Evolutionary conservation across 2,329 filamentous ascomycete species (phyloP), one percentile per base, ranked within the genome.

Genomic region (Myriosclerotinia duriaeana): DNA sequence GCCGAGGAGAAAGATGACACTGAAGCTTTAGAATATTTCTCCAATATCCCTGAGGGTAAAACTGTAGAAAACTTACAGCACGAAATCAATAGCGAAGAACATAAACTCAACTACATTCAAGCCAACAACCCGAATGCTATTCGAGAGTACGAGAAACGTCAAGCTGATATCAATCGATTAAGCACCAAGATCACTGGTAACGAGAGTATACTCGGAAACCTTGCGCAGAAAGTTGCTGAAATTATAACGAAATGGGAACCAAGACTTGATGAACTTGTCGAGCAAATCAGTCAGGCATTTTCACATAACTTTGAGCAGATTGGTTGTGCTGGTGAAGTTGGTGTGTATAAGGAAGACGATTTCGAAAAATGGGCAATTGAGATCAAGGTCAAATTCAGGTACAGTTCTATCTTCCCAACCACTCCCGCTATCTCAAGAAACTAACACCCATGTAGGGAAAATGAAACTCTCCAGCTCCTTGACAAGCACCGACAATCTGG

Each of bases 351-450:
- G 77, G 91, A 93, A 71, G 89, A 92, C 30, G 92, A 98, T 76
- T 99, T 98, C 79, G 92, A 96, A 66, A 87, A 90, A 69, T 99
- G 95, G 95, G 89, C 92, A 1, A 89, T 99, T 69, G 89, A 96
- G 76, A 96, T 99, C 76, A 89, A 90, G 77, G 95, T 99, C 77
- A 96, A 93, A 76, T 99, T 99, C 81, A 89, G 94, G 89, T 91
- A 83, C 67, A 85, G 78, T 30, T 54, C 38, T 9, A 58, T 46
- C 66, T n/a, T 9, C 26, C 50, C 62, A 30, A 26, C 15, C 50
- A 26, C 26, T 17, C 9, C 9, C 40, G 20, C 22, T 15, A 44
- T 38, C 20, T 42, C 26, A 40, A 30, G 30, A 7, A 38, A 64
- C 64, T 73, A 62, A 74, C 59, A 67, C 34, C 44, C 20, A 34